These are phyloP conservation scores for Apocynum venetum DNA, from an alignment of 257 asterid species.

Conservation along the genomic window DNA sequence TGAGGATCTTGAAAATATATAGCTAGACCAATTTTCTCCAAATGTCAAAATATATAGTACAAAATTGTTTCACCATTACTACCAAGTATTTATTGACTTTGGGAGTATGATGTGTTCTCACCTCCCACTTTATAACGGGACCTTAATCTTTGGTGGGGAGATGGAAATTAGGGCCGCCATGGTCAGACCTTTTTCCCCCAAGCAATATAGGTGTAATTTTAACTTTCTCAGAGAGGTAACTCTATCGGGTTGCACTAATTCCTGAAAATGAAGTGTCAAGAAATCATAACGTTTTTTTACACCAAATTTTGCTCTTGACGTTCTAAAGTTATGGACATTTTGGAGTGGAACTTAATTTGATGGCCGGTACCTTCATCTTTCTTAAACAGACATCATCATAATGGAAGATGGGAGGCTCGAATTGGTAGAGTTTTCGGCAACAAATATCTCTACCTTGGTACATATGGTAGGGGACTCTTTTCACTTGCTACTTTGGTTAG, in stretches of 20 bases:
- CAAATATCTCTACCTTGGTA: slow-evolving; percentile 94
- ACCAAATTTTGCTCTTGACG: too few relatives aligned
- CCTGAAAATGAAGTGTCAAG: too few relatives aligned
- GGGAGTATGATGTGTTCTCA: slow-evolving; percentile 2
- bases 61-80: slow-evolving; percentile 3
- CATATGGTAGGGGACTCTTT: slow-evolving; percentile 58
- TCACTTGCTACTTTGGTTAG: background rate
- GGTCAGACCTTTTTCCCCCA: background rate
- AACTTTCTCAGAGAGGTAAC: too few relatives aligned
- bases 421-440: slow-evolving; percentile 95
- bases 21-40: background rate
- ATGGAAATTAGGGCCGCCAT: background rate
- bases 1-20: background rate
- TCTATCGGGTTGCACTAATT: too few relatives aligned
- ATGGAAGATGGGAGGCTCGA: slow-evolving; percentile 99
- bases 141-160: background rate
- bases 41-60: slow-evolving; percentile 4
- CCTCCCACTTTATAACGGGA: background rate
- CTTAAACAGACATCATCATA: slow-evolving; percentile 75
- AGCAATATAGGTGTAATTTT: too few relatives aligned
- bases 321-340: too few relatives aligned
- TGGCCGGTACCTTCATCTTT: background rate
- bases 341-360: too few relatives aligned
- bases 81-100: background rate
- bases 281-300: too few relatives aligned